Conservation (phyloP, 805 yeast genomes). For the Priceomyces fermenticarens region DNA sequence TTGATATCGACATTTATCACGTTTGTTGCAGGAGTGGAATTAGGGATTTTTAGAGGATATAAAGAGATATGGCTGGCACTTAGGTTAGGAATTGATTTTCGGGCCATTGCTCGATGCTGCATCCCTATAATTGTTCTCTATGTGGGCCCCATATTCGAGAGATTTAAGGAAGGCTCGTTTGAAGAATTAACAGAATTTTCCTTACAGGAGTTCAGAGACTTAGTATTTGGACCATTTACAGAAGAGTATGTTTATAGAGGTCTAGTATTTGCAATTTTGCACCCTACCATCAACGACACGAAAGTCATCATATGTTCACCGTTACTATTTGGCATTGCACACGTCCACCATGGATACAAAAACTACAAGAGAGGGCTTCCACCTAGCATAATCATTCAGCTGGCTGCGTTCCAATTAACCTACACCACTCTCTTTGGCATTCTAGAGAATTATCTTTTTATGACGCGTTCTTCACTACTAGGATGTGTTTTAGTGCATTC, state of each 20-base stretch:
- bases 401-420: conserved; percentile 48
- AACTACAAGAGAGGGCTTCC: conserved; percentile 26
- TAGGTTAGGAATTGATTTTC: conserved; percentile 21
- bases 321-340: conserved; percentile 71
- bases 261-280: conserved; percentile 27
- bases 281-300: conserved; percentile 5
- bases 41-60: conserved; percentile 5
- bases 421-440: conserved; percentile 75
- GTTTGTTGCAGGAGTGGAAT: conserved; percentile 24
- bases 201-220: conserved; percentile 50
- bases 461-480: conserved; percentile 54
- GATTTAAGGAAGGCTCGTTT: conserved; percentile 13
- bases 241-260: conserved; percentile 75
- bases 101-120: not conserved
- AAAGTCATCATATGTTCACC: conserved; percentile 43
- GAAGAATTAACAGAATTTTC: conserved; percentile 7
- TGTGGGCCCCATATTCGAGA: conserved; percentile 41
- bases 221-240: conserved; percentile 69
- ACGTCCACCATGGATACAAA: conserved; percentile 68
- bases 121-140: conserved; percentile 6
- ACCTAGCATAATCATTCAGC: conserved; percentile 27
- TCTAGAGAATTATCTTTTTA: conserved; percentile 53
- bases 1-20: conserved; percentile 22
- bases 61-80: conserved; percentile 9
- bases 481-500: conserved; percentile 57